A percentile compares a stretch with the other conserved stretches of the same genome.
Evolutionary conservation across 768 basidiomycete genomes (phyloP).

Genomic region (Paxillus involutus): DNA sequence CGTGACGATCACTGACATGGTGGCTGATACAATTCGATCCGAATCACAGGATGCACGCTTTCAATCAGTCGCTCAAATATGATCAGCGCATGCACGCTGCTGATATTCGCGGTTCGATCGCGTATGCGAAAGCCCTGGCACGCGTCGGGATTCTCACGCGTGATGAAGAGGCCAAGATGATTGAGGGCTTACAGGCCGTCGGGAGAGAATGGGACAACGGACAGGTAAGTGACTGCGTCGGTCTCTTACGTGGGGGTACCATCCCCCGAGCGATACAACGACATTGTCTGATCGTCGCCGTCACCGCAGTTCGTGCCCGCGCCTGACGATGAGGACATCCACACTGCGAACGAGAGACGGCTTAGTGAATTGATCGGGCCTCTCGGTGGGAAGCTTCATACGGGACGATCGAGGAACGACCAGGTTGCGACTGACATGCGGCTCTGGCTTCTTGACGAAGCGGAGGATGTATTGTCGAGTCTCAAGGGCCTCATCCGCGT

Average conservation of each 20-base stretch:
- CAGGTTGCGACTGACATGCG: constrained; percentile 99
- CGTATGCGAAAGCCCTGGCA: constrained; percentile 87
- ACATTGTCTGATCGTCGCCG: background rate
- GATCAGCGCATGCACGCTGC: constrained; percentile 92
- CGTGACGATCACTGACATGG: background rate
- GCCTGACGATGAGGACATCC: constrained; percentile 97
- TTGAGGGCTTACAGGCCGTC: constrained; percentile 72
- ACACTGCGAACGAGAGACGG: constrained; percentile 96
- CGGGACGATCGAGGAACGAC: constrained; percentile 95
- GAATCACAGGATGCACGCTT: constrained; percentile 83
- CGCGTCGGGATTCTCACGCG: constrained; percentile 78
- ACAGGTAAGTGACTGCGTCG: constrained; percentile 45
- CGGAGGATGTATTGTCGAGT: constrained; percentile 59
- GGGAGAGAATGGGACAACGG: constrained; percentile 84
- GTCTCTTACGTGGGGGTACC: too few relatives aligned
- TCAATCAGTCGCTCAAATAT: constrained; percentile 95
- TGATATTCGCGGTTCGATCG: constrained; percentile 93
- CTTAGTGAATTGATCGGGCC: constrained; percentile 91
- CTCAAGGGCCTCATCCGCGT: constrained; percentile 82
- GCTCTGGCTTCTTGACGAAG: constrained; percentile 87
- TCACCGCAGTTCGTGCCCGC: constrained; percentile 64
- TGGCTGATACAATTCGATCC: background rate
- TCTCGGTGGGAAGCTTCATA: constrained; percentile 94
- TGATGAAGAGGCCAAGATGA: constrained; percentile 72
- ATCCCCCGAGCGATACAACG: background rate